A percentile compares a stretch with the other conserved stretches of the same genome.
Conservation (phyloP, 495 filamentous ascomycete genomes). For the Filosporella fistucella region DNA sequence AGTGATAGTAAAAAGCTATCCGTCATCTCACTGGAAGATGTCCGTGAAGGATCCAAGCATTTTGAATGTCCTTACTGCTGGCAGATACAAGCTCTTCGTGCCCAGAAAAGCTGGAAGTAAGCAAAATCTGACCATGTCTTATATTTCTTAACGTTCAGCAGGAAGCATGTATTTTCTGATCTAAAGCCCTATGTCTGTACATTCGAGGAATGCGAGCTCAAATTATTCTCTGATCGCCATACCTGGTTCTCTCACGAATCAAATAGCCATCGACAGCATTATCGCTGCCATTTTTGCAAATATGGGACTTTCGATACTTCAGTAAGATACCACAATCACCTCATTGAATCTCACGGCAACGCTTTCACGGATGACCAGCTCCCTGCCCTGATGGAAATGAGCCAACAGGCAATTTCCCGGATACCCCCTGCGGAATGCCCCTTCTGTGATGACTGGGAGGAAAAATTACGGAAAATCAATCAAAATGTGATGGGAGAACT, state of each 20-base stretch:
- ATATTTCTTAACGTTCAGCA: conserved; percentile 1
- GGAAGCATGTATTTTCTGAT: conserved; percentile 28
- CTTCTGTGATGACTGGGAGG: conserved; percentile 17
- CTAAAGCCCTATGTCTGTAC: conserved; percentile 28
- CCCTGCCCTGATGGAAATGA: conserved; percentile 3
- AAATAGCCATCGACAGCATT: conserved; percentile 10
- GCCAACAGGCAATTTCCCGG: conserved; percentile 4
- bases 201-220: conserved; percentile 9
- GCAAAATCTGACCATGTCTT: conserved; percentile 1
- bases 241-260: conserved; percentile 16
- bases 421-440: conserved; percentile 12
- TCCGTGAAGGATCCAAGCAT: conserved; percentile 6
- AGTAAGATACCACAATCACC: background rate
- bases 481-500: conserved; percentile 4
- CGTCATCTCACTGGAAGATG: conserved; percentile 8
- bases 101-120: conserved; percentile 29
- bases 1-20: background rate
- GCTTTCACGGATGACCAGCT: conserved; percentile 4
- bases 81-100: conserved; percentile 20
- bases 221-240: conserved; percentile 8
- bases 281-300: conserved; percentile 13
- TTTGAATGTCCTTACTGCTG: conserved; percentile 34
- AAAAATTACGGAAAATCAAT: conserved; percentile 2
- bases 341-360: background rate
- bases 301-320: conserved; percentile 1